Evolutionary conservation across 2,329 filamentous ascomycete genomes (phyloP), one percentile per base, ranked within the genome.

Genomic region (Helminthosporium solani): DNA sequence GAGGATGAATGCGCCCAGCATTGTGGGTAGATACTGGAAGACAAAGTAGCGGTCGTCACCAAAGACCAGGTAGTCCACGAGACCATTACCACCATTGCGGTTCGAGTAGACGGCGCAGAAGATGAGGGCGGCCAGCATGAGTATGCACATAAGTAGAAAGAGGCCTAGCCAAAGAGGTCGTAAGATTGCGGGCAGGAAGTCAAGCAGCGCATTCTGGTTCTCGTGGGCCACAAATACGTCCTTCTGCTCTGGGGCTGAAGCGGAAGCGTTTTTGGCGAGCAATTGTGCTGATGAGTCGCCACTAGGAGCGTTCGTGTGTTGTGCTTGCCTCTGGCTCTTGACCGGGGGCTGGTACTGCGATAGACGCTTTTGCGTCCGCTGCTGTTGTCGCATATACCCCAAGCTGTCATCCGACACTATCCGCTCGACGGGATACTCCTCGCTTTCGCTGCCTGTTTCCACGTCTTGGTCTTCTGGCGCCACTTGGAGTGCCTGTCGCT

Each of bases 21-120:
- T 73, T 46, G 90, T 89, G 2, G 92, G 91, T 1, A 96, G 73
- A 53, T 95, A 88, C 50, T 90, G 82, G 67, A 95, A 94, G 37
- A 95, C 70, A 66, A 96, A 96, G 70, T 95, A 96, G 54, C 84
- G 79, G 7, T 78, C 78, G 40, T 85, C 86, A 50, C 87, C 86
- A 46, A 90, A 85, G 23, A 78, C 78, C 27, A 75, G 73, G 65
- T 91, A 96, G 3, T 78, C 70, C 63, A 81, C 83, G 11, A 96
- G 73, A 7, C 67, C 89, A 8, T 76, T 67, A 0, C 89, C 89
- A 8, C 77, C 68, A 53, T 9, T 52, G 39, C 59, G 63, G 30
- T 63, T 58, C 14, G 69, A 71, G 47, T 65, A 66, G 4, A 69
- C 49, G 14, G 87, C 88, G 53, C 82, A 84, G 64, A 91, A 85